Base-by-base conservation (phyloP, 148 eudicot genomes). In the Diospyros kaki region DNA sequence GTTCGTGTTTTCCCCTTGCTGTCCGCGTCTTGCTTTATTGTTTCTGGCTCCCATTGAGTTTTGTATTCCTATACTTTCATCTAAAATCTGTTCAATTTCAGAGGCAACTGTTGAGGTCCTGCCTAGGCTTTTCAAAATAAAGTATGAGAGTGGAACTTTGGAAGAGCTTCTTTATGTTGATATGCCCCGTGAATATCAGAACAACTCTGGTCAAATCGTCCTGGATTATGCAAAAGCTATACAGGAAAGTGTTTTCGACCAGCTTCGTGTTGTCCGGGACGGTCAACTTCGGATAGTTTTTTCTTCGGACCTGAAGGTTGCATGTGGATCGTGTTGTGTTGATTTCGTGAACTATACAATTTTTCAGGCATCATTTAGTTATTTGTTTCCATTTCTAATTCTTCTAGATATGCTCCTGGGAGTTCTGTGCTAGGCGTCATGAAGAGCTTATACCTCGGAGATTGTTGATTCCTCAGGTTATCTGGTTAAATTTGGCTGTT, bases 81-180 rank as follows among this genome's bases (percentile, higher is more conserved):
- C 69, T 73, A 7, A 58, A 45, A 56, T 67, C 71, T 55, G 53
- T 65, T 41, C 54, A 17, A 53, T 82, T 66, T 78, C 86, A 95
- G 98, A 95, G 91, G 98, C 98, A 61, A 90, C 98, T 79, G 91
- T 75, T 79, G 98, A 95, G 83, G 98, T 95, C 73, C 83, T 95
- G 75, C 98, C 98, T 0, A 87, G 98, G 81, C 98, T 95, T 80
- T 90, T 87, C 83, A 92, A 95, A 77, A 92, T 92, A 39, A 95
- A 92, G 76, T 95, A 86, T 64, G 97, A 92, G 83, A 95, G 97
- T 83, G 98, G 98, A 70, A 90, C 95, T 45, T 73, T 94, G 55
- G 98, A 95, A 81, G 98, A 95, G 77, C 90, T 92, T 46, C 92
- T 95, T 46, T 95, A 85, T 81, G 84, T 95, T 66, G 98, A 92